Evolutionary conservation across 2,329 filamentous ascomycete species (phyloP), one percentile per base, ranked within the genome.

Genomic region (Trichoderma sp.): DNA sequence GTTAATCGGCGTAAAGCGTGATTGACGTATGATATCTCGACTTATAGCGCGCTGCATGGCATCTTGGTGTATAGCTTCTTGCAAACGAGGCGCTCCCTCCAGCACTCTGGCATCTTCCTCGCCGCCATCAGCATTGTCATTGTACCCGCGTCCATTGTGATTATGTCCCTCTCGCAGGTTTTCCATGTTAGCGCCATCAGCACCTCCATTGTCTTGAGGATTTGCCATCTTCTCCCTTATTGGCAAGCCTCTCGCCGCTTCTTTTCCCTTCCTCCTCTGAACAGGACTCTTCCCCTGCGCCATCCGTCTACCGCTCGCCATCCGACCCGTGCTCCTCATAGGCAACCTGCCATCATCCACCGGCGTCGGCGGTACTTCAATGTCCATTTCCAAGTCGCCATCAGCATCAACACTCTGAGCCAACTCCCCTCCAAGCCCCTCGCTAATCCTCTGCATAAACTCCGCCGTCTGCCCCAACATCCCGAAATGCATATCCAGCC

Each of bases 391-490:
- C 24, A 24, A 53, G 13, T 53, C 49, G 6, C 13, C 49, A 53
- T 53, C 21, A 33, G 3, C 24, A 64, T 11, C 47, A 55, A n/a
- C 29, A 29, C 11, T 8, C n/a, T 21, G 19, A 8, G 4, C 5
- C 43, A 47, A 5, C 43, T 10, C 47, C 1, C 55, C 58, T 8
- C 68, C 71, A 13, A 27, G 56, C 5, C 60, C 68, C n/a, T 73
- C 65, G 16, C 71, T 72, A 1, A 73, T 60, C 19, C 71, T 61
- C 1, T 65, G 73, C 70, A 76, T 75, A 13, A 74, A 73, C 2
- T 57, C 59, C 8, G 72, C 71, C 19, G 74, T 69, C 0, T 74
- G 74, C n/a, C 73, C 67, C 70, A 75, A 68, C 5, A 76, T 47
- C 2, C 74, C 68, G 0, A 71, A 68, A 40, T 75, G 72, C 65